These are phyloP conservation scores for Aspergillus wentii DNA, from an alignment of 495 filamentous ascomycete species.

Conservation along the genomic window DNA sequence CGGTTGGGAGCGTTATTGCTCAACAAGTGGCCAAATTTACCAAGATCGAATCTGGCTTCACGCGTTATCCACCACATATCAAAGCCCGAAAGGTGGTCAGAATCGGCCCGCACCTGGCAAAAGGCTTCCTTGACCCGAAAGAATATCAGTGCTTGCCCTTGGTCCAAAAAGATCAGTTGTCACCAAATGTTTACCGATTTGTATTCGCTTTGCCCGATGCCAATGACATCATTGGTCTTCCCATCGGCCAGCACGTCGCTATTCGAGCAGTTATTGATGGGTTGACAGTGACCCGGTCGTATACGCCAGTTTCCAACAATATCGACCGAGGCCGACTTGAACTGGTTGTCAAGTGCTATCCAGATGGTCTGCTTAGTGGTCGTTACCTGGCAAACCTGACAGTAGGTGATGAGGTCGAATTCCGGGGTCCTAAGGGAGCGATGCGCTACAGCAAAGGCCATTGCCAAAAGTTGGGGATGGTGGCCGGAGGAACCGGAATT, in stretches of 20 bases:
- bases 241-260: slow-evolving; percentile 50
- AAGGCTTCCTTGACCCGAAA: slow-evolving; percentile 40
- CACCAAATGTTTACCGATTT: slow-evolving; percentile 43
- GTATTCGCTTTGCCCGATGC: slow-evolving; percentile 42
- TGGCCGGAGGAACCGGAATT: slow-evolving; percentile 53
- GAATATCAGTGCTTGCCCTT: slow-evolving; percentile 41
- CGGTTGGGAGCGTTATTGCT: slow-evolving; percentile 17
- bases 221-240: slow-evolving; percentile 41
- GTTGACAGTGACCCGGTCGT: slow-evolving; percentile 37
- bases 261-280: slow-evolving; percentile 41
- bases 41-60: slow-evolving; percentile 29
- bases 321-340: slow-evolving; percentile 40
- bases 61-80: slow-evolving; percentile 34
- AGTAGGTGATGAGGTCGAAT: slow-evolving; percentile 36
- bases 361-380: slow-evolving; percentile 42
- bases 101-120: slow-evolving; percentile 24
- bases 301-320: slow-evolving; percentile 51
- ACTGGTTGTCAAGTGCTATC: slow-evolving; percentile 46
- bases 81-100: slow-evolving; percentile 23
- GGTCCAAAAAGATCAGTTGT: slow-evolving; percentile 35
- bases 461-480: slow-evolving; percentile 37
- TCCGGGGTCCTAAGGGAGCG: slow-evolving; percentile 47
- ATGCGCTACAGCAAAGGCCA: slow-evolving; percentile 37
- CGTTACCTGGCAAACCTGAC: slow-evolving; percentile 39
- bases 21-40: slow-evolving; percentile 21